Percentiles rank a stretch among this genome's conserved stretches.
phyloP scores from a whole-genome alignment of 2,329 filamentous ascomycete species.

The Aspergillus ochraceoroseus region DNA sequence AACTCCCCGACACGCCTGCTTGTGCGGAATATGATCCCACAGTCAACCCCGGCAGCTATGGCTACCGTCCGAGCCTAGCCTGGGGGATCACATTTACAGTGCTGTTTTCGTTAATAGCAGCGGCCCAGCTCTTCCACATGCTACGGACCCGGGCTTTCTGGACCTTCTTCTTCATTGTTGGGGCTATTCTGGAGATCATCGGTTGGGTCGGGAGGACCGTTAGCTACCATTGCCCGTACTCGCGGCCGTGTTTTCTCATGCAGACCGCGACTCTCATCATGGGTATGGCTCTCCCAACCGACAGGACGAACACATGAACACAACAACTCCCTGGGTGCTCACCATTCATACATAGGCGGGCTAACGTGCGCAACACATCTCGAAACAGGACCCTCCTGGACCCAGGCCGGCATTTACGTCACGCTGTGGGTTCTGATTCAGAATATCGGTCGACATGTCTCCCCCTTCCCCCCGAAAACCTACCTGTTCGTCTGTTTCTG shows the following conservation, averaged over 20 bases:
- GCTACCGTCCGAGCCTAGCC: slow-evolving; percentile 8
- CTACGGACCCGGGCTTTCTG: slow-evolving; percentile 3
- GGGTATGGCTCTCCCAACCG: slow-evolving; percentile 6
- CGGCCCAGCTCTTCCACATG: slow-evolving; percentile 1
- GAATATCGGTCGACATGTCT: slow-evolving; percentile 23
- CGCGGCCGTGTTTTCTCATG: slow-evolving; percentile 14
- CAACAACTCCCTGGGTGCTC: no score
- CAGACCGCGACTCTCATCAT: slow-evolving; percentile 22
- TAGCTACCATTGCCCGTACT: slow-evolving; percentile 8
- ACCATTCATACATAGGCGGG: no score
- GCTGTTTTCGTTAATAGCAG: not conserved
- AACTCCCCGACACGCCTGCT: not conserved
- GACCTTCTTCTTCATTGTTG: slow-evolving; percentile 5
- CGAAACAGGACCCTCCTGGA: slow-evolving; percentile 9
- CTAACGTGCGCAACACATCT: no score
- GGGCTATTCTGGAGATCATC: slow-evolving; percentile 2
- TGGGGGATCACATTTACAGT: slow-evolving; percentile 8
- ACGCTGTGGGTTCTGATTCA: slow-evolving; percentile 39
- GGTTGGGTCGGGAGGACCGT: slow-evolving; percentile 7
- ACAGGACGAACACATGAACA: no score
- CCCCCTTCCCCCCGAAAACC: slow-evolving; percentile 30
- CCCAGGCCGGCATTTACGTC: slow-evolving; percentile 40
- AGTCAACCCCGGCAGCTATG: slow-evolving; percentile 7
- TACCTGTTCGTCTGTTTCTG: slow-evolving; percentile 44
- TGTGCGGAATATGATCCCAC: not conserved